Evolutionary conservation across 2,329 filamentous ascomycete species (phyloP), one percentile per base, ranked within the genome.

Genomic region (Colletotrichum agaves): DNA sequence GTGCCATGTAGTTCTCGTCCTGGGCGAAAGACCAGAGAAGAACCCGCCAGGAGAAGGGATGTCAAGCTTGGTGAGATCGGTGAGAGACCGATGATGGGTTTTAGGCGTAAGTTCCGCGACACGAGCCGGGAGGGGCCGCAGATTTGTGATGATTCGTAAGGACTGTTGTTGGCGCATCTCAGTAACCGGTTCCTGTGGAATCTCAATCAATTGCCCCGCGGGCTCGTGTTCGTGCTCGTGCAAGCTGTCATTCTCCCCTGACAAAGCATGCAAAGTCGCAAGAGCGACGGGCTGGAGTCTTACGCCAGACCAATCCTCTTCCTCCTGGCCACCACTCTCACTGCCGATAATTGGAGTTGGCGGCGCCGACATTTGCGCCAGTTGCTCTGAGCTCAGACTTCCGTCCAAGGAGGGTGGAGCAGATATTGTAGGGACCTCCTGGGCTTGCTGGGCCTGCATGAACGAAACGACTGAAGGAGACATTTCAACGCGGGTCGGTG

Each of bases 21-120:
- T 87, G 3, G 91, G 88, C 41, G 91, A 93, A 31, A 98, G 86
- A 0, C 91, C 93, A 2, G 93, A 93, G 79, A 98, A 98, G 84
- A 98, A 98, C 1, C 92, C 93, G 27, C 93, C 91, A 0, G 95
- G 95, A 0, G 95, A 98, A 5, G 94, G 95, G 37, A 98, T 94
- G 27, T 94, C 94, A 19, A 98, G 86, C 67, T 88, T 90, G 19
- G 92, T 94, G 70, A 98, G 85, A 43, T 90, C 92, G 63, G 90
- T 90, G 13, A 90, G 83, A 13, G 90, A 91, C 63, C 84, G 79
- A 64, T 84, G 85, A 47, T 88, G 87, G 8, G 84, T 77, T 39
- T 70, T 73, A 1, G 74, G 72, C 0, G 83, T 78, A 13, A 79
- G 77, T 15, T 77, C 73, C 39, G 77, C 71, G 10, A 77, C 71